Base-by-base conservation (phyloP, 148 eudicot species). In the Polygonum aviculare region DNA sequence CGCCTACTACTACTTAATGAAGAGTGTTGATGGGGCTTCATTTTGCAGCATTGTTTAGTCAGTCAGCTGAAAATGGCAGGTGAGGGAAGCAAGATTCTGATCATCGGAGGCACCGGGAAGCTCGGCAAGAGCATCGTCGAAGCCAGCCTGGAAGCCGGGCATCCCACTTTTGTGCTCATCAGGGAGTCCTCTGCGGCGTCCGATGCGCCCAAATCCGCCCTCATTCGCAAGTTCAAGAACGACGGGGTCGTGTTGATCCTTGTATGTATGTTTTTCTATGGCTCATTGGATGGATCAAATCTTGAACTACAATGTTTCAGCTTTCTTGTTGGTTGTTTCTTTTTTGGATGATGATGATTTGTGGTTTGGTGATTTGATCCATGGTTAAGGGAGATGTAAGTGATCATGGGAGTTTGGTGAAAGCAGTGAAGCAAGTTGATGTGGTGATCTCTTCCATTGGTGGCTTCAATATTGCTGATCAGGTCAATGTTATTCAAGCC, bases 21-120 rank as follows among this genome's bases (percentile, higher is more conserved):
- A 44, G 47, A 26, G 31, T 0, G 31, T 26, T 26, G 31, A 26
- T 26, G 31, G 1, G 31, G 31, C 31, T 44, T 44, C 7, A 7
- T 44, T 44, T 44, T 6, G 9, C 11, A 1, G 7, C 47, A 44
- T 44, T 44, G 1, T 26, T 26, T 26, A 6, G 47, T 48, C 16
- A 2, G 0, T 48, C 14, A 48, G 7, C 50, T 11, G 15, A 48
- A 77, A 54, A 89, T 89, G 91, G 85, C 80, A 0, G 80, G 75
- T 54, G 21, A 18, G 45, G 82, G 83, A 60, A 85, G 87, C 83
- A 88, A 87, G 84, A 82, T 86, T 73, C 41, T 90, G 77, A 80
- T 86, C 74, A 87, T 90, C 38, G 94, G 91, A 63, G 94, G 90
- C 33, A 88, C 91, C 3, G 94, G 93, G 38, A 84, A 89, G 81